phyloP scores from a whole-genome alignment of 345 rosid species.

The Acer saccharum region DNA sequence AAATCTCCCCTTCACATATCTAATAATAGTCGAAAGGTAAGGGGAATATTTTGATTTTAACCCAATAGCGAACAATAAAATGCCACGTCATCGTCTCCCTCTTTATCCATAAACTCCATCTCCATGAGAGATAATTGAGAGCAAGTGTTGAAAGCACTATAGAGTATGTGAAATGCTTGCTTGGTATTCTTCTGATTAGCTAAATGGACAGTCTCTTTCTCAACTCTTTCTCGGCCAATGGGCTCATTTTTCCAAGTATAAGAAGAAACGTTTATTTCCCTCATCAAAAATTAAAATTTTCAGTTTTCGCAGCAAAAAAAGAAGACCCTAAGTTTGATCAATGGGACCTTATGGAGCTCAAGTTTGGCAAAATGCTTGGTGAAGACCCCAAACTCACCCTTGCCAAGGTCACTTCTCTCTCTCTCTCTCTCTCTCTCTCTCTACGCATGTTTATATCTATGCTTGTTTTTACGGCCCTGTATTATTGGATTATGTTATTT shows the following conservation, averaged over 20 bases:
- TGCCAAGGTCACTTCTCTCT: constrained; percentile 63
- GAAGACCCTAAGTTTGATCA: constrained; percentile 40
- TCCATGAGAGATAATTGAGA: too few species aligned
- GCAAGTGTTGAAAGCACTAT: too few species aligned
- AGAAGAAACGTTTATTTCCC: not conserved
- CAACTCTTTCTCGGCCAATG: not conserved
- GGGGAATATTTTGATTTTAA: too few species aligned
- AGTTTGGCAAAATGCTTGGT: constrained; percentile 77
- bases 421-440: not conserved
- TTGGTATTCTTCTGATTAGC: too few species aligned
- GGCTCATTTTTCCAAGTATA: not conserved
- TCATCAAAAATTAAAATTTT: not conserved
- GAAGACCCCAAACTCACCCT: constrained; percentile 95
- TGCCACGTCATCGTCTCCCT: constrained; percentile 2
- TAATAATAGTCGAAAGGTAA: too few species aligned
- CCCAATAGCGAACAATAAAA: not conserved
- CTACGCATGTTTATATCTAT: not conserved
- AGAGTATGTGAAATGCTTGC: too few species aligned
- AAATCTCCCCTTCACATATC: too few species aligned
- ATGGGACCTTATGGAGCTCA: constrained; percentile 94
- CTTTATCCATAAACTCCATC: too few species aligned
- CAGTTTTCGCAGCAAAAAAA: not conserved
- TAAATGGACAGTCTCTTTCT: not conserved
- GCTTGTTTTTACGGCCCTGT: not conserved
- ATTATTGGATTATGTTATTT: too few species aligned